Conservation (phyloP, 2,329 filamentous ascomycete genomes). For the Verticillium nubilum region DNA sequence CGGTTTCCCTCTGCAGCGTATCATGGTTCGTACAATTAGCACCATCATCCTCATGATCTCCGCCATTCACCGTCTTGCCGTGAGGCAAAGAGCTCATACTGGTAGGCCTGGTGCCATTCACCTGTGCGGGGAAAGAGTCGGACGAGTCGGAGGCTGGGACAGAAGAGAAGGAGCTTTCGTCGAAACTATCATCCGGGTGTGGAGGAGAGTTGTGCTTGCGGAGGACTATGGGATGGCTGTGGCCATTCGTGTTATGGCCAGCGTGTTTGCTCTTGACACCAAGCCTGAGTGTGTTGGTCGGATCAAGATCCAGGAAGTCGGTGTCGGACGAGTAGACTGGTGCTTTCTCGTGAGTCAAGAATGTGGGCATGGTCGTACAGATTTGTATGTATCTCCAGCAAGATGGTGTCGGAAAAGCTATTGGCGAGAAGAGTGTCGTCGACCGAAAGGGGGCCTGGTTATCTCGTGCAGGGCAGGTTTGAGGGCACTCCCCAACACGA, state of each 20-base stretch:
- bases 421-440: background rate
- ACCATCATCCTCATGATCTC: constrained; percentile 24
- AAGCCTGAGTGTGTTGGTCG: constrained; percentile 29
- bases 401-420: background rate
- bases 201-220: constrained; percentile 32
- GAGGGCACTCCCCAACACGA: background rate
- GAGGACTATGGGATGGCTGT: constrained; percentile 20
- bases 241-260: constrained; percentile 25
- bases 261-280: constrained; percentile 15
- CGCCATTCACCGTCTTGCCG: constrained; percentile 33
- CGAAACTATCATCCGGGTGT: constrained; percentile 43
- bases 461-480: background rate
- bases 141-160: constrained; percentile 47
- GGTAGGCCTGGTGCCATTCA: constrained; percentile 35
- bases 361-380: constrained; percentile 43
- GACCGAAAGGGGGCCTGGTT: background rate
- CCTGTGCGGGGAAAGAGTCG: constrained; percentile 34
- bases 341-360: constrained; percentile 41
- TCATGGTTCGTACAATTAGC: constrained; percentile 29
- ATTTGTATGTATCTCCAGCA: background rate
- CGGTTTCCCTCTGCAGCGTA: constrained; percentile 1
- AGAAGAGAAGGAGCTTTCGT: constrained; percentile 49
- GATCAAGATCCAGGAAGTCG: constrained; percentile 39
- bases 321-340: constrained; percentile 34
- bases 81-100: constrained; percentile 58